A percentile compares a stretch with the other conserved stretches of the same genome.
Evolutionary conservation across 345 rosid species (phyloP).

Genomic region (Brassica cretica): DNA sequence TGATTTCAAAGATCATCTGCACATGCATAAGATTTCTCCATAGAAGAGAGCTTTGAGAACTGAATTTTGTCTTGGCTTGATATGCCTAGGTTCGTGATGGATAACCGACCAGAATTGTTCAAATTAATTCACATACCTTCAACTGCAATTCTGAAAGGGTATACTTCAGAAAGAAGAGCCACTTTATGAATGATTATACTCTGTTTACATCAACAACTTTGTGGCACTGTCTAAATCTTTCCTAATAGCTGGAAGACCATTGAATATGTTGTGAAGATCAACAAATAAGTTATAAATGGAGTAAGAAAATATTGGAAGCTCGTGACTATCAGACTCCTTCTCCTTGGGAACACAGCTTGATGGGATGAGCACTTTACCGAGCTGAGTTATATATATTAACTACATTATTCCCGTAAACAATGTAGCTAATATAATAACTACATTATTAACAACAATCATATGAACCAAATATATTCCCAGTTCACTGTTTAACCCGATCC

Average conservation of each 20-base stretch:
- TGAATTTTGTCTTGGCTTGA: conserved; percentile 17
- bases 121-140: conserved; percentile 88
- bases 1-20: conserved; percentile 37
- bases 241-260: conserved; percentile 52
- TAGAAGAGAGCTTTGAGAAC: conserved; percentile 60
- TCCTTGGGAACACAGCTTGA: conserved; percentile 36
- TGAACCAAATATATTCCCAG: no score
- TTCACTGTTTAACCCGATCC: no score
- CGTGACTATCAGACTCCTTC: conserved; percentile 30
- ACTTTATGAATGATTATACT: conserved; percentile 59
- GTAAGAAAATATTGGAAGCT: conserved; percentile 74
- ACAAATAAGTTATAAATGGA: conserved; percentile 68
- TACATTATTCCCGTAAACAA: no score
- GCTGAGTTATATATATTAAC: background rate
- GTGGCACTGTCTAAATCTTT: conserved; percentile 68
- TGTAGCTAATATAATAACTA: no score
- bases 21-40: conserved; percentile 62
- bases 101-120: conserved; percentile 55
- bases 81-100: background rate
- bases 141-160: conserved; percentile 72
- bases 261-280: conserved; percentile 75
- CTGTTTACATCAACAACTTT: conserved; percentile 67
- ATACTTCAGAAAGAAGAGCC: conserved; percentile 60
- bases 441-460: no score
- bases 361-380: conserved; percentile 19